Base-by-base conservation (phyloP, 2,329 filamentous ascomycete genomes). In the Sporothrix inflata region DNA sequence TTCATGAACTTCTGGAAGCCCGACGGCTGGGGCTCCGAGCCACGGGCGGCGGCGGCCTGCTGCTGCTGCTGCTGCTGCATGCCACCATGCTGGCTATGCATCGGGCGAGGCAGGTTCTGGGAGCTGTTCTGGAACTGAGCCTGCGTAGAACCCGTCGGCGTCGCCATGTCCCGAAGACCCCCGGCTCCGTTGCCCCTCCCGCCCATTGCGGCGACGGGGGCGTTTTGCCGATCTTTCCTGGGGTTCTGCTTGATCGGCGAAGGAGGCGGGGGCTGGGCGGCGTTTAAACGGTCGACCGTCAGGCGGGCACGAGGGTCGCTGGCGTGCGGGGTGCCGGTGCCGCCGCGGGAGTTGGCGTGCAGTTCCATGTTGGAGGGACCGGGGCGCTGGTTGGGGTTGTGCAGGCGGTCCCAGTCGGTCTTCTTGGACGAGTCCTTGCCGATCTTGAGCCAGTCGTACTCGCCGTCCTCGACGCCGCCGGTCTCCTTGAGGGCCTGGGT, bases 371-470 rank as follows among this genome's bases (percentile, higher is more conserved):
- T 91, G 75, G 94, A 97, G 61, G 93, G 89, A 80, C 94, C 94
- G 75, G 91, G 93, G 78, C 92, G 86, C 73, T 86, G 87, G 82
- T 94, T 94, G 80, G 91, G 88, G 84, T 93, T 91, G 84, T 94
- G 93, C 77, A 93, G 86, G 81, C 92, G 91, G 78, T 92, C 91
- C 82, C 93, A 93, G 73, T 89, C 89, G 83, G 94, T 94, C 84
- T 97, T 96, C 83, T 94, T 93, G 78, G 87, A 85, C 30, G 40
- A 67, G 79, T 88, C 86, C 82, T 90, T 90, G 85, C 94, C 96
- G 77, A 97, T 87, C 87, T 97, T 98, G 94, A 98, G 97, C 96
- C 96, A 99, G 84, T 99, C 96, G 82, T 98, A 99, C 82, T 98
- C 95, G 79, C 96, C 96, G 82, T 99, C 96, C 81, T 98, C 96